Percentiles rank a stretch among this genome's conserved stretches.
Evolutionary conservation across 2,329 filamentous ascomycete species (phyloP).

Genomic region (Colletotrichum theobromicola): DNA sequence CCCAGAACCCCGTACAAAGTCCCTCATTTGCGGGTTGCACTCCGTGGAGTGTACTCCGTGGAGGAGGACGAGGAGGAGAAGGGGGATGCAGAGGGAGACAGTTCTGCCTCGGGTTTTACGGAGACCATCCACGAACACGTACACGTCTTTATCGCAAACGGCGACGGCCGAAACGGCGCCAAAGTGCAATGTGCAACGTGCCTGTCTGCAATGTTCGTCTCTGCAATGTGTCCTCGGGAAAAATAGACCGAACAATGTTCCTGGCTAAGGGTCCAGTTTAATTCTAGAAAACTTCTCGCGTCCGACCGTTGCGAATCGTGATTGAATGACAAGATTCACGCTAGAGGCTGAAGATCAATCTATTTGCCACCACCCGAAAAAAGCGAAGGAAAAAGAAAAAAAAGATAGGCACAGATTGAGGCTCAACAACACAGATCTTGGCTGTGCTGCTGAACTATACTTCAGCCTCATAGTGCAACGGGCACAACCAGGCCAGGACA

Average conservation of each 20-base stretch:
- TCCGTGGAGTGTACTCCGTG: background rate
- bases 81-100: no score
- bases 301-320: background rate
- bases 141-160: background rate
- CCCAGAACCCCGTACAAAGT: background rate
- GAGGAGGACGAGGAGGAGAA: background rate
- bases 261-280: background rate
- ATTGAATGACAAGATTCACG: background rate
- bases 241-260: background rate
- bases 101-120: background rate
- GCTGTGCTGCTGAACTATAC: background rate
- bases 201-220: background rate
- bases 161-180: conserved; percentile 4
- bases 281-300: background rate
- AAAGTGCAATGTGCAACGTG: background rate
- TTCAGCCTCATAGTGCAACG: conserved; percentile 2
- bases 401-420: background rate
- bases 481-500: background rate
- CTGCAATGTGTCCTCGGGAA: background rate
- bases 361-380: background rate
- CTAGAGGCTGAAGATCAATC: background rate
- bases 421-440: background rate
- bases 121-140: background rate
- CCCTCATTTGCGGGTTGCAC: background rate
- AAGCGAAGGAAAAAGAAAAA: background rate